Base-by-base conservation (phyloP, 2,329 filamentous ascomycete species). In the Elsinoe perseae region DNA sequence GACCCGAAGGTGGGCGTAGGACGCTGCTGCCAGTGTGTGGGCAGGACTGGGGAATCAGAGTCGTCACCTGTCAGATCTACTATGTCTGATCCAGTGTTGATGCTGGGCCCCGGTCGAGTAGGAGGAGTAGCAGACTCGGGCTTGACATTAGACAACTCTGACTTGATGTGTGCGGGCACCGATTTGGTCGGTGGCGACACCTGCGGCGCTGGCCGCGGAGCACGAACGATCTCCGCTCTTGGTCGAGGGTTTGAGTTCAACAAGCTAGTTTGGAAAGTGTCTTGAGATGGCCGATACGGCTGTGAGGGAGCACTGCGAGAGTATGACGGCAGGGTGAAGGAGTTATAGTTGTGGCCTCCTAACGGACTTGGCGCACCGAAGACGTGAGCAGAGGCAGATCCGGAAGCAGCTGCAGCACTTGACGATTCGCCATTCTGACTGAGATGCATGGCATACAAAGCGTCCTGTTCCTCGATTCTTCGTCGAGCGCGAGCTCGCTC, bases 401-500 rank as follows among this genome's bases (percentile, higher is more conserved):
- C 20, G 36, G 54, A 20, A 59, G 53, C 42, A 25, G 53, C 32
- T 36, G 32, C 38, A 16, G 56, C 12, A 27, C 32, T 30, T 9
- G 57, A 52, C 14, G 50, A 54, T 12, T 50, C 43, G 28, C 52
- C 27, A n/a, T 53, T 56, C 57, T 66, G 64, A 32, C 60, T 63
- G 36, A 70, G 52, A 16, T 57, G 50, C n/a, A 62, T 62, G 12
- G 68, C 68, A 36, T 64, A 60, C 4, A 50, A 60, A 18, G 61
- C 63, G 46, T 68, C 65, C 30, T 58, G 60, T 40, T 59, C 50
- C n/a, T 61, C 58, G 2, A 54, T 56, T 42, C 63, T 62, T 23
- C 56, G 56, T 30, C 57, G 52, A 16, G 46, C 53, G n/a, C 43
- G 52, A 8, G 57, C 57, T 20, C 23, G 38, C 21, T 50, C 44